Percentiles rank a stretch among this genome's conserved stretches.
These are phyloP conservation scores for Sclerotinia spermophila DNA, from an alignment of 2,329 filamentous ascomycete species.

Conservation along the genomic window DNA sequence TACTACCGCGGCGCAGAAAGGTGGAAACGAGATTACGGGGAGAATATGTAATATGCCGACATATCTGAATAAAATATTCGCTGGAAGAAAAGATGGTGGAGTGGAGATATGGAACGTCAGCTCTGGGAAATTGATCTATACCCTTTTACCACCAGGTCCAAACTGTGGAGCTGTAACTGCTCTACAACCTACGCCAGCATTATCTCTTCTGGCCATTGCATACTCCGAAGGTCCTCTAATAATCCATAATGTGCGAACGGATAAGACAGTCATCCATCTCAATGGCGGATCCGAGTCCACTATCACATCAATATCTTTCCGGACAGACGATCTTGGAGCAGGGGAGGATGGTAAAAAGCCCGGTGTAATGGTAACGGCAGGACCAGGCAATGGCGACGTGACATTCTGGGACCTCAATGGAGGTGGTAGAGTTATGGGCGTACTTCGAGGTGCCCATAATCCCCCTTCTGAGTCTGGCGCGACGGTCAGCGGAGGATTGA, in stretches of 20 bases:
- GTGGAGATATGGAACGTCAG: constrained; percentile 98
- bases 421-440: constrained; percentile 79
- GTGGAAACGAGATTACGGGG: constrained; percentile 68
- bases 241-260: constrained; percentile 77
- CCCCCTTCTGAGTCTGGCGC: constrained; percentile 54
- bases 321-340: constrained; percentile 83
- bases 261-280: constrained; percentile 67
- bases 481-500: constrained; percentile 71
- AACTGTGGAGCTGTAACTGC: constrained; percentile 80
- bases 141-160: constrained; percentile 71
- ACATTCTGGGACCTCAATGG: constrained; percentile 95
- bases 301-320: constrained; percentile 82
- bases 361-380: constrained; percentile 92
- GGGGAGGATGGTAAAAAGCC: constrained; percentile 80
- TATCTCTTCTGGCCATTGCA: constrained; percentile 84
- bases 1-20: constrained; percentile 52
- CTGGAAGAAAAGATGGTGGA: constrained; percentile 79
- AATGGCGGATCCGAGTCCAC: constrained; percentile 63
- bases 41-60: constrained; percentile 87
- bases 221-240: constrained; percentile 75
- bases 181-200: constrained; percentile 75
- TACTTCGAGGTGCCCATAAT: constrained; percentile 84
- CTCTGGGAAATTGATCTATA: constrained; percentile 87
- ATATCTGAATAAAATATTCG: constrained; percentile 92
- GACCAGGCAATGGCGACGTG: constrained; percentile 74